These are phyloP conservation scores for Neopestalotiopsis rosae DNA, from an alignment of 2,329 filamentous ascomycete species.

Conservation along the genomic window DNA sequence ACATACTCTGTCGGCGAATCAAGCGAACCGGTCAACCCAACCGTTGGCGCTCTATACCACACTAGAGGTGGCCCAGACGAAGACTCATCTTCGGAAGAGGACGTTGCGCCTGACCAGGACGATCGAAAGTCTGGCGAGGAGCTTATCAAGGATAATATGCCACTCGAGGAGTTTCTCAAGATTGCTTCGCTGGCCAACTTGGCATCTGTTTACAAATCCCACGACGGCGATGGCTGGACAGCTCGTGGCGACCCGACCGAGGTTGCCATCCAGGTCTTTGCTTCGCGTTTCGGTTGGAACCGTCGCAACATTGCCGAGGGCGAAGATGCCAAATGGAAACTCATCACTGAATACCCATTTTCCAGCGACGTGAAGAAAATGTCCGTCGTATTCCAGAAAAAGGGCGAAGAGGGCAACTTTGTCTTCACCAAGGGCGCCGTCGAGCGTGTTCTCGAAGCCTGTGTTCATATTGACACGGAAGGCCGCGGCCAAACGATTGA, in stretches of 20 bases:
- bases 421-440: constrained; percentile 69
- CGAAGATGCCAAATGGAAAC: constrained; percentile 54
- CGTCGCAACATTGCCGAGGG: constrained; percentile 54
- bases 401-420: constrained; percentile 35
- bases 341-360: constrained; percentile 72
- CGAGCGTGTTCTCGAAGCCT: constrained; percentile 68
- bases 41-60: constrained; percentile 52
- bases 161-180: constrained; percentile 59
- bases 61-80: constrained; percentile 41
- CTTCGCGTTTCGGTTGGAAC: constrained; percentile 68
- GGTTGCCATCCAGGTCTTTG: constrained; percentile 75
- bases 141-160: constrained; percentile 45
- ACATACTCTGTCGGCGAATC: constrained; percentile 63
- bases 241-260: constrained; percentile 72
- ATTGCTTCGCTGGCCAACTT: constrained; percentile 64
- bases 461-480: constrained; percentile 47
- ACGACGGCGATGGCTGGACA: constrained; percentile 54
- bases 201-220: constrained; percentile 49
- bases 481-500: constrained; percentile 35
- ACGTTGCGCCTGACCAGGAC: constrained; percentile 10
- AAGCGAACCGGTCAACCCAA: constrained; percentile 62
- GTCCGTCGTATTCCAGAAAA: constrained; percentile 67
- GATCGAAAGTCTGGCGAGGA: constrained; percentile 36
- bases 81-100: constrained; percentile 26
- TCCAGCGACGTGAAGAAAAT: constrained; percentile 77